A percentile compares a stretch with the other conserved stretches of the same genome.
Conservation (phyloP, 2,329 filamentous ascomycete genomes). For the Penicillium sp. region DNA sequence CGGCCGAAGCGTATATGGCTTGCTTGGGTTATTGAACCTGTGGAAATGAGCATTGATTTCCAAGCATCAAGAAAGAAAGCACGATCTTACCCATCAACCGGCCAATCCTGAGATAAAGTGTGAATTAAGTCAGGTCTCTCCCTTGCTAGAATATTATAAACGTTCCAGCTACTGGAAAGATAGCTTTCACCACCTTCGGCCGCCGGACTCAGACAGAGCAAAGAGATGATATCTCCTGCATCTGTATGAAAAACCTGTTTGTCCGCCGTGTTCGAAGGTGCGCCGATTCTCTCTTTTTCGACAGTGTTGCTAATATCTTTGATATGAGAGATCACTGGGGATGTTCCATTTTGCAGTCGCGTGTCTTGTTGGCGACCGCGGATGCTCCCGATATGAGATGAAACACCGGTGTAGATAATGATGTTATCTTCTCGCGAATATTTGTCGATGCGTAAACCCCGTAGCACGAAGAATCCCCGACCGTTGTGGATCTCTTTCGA, state of each 20-base stretch:
- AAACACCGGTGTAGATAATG: conserved; percentile 49
- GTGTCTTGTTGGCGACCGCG: conserved; percentile 48
- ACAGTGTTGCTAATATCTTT: conserved; percentile 57
- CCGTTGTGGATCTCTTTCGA: conserved; percentile 45
- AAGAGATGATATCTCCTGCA: conserved; percentile 57
- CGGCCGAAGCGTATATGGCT: conserved; percentile 51
- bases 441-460: conserved; percentile 43
- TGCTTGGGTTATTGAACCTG: conserved; percentile 57
- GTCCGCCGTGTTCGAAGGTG: conserved; percentile 29
- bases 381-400: conserved; percentile 45
- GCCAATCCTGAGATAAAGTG: conserved; percentile 56
- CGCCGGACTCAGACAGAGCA: conserved; percentile 53
- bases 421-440: conserved; percentile 40
- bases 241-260: conserved; percentile 62
- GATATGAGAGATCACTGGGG: conserved; percentile 62
- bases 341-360: conserved; percentile 22
- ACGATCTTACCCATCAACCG: conserved; percentile 47
- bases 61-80: not conserved
- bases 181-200: conserved; percentile 58
- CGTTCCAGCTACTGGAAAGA: conserved; percentile 56
- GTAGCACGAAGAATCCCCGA: conserved; percentile 50
- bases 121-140: conserved; percentile 58
- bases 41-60: conserved; percentile 5
- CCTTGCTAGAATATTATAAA: conserved; percentile 60
- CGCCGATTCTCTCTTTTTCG: conserved; percentile 18